Evolutionary conservation across 2,329 filamentous ascomycete genomes (phyloP).

Genomic region (Septoria linicola): DNA sequence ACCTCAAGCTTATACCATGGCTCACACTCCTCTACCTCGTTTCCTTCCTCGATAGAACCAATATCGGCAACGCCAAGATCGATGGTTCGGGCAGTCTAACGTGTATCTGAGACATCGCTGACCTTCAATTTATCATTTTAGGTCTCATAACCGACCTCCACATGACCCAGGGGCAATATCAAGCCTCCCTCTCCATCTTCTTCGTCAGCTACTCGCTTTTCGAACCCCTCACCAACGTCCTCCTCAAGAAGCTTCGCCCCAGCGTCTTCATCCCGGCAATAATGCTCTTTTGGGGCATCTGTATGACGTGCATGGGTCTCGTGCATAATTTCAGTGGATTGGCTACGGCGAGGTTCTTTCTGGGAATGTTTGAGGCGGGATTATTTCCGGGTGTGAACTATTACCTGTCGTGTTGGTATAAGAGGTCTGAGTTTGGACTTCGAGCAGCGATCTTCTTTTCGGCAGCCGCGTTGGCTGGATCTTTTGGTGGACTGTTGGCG

Average conservation of each 20-base stretch:
- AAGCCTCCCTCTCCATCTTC: slow-evolving; percentile 75
- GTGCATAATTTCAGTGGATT: slow-evolving; percentile 24
- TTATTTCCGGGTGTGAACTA: slow-evolving; percentile 67
- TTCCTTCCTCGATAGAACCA: slow-evolving; percentile 69
- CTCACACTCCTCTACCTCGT: slow-evolving; percentile 71
- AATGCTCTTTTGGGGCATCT: slow-evolving; percentile 72
- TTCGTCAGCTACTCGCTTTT: slow-evolving; percentile 82
- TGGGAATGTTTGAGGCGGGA: slow-evolving; percentile 71
- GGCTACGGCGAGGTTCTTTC: slow-evolving; percentile 49
- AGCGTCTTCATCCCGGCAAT: slow-evolving; percentile 72
- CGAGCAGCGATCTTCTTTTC: slow-evolving; percentile 81
- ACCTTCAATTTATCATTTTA: too few relatives aligned
- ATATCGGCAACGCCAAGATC: slow-evolving; percentile 71
- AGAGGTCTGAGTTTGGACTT: slow-evolving; percentile 73
- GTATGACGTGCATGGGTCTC: slow-evolving; percentile 51
- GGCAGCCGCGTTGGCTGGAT: slow-evolving; percentile 74
- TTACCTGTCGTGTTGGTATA: slow-evolving; percentile 82
- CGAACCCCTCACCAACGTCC: slow-evolving; percentile 73
- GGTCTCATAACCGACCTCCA: slow-evolving; percentile 57
- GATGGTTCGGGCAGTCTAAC: too few relatives aligned
- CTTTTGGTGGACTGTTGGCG: slow-evolving; percentile 71
- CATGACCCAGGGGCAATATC: slow-evolving; percentile 64
- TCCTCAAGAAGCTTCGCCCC: slow-evolving; percentile 72
- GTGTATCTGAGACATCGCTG: too few relatives aligned
- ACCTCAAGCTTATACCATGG: slow-evolving; percentile 62